A percentile compares a stretch with the other conserved stretches of the same genome.
phyloP scores from a whole-genome alignment of 441 rosid species.

The Jatropha podagrica region DNA sequence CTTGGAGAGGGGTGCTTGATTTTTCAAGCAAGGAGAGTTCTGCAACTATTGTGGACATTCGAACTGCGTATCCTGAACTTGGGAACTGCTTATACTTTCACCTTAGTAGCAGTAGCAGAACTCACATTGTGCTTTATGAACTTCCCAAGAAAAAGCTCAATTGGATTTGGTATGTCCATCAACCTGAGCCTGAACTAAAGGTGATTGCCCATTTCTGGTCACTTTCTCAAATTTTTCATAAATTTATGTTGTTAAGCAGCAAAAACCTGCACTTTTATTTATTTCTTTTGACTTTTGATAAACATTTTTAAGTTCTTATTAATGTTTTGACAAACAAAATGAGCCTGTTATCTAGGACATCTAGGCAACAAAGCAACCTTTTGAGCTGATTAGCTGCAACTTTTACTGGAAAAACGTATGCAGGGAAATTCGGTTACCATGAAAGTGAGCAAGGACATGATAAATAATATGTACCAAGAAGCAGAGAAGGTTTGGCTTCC shows the following conservation, averaged over 20 bases:
- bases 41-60: constrained; percentile 42
- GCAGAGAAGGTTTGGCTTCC: constrained; percentile 64
- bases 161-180: constrained; percentile 79
- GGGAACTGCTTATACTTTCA: constrained; percentile 72
- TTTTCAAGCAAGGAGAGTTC: constrained; percentile 56
- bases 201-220: constrained; percentile 28
- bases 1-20: constrained; percentile 78
- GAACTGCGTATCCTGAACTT: constrained; percentile 54
- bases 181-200: constrained; percentile 62
- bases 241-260: neutral
- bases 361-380: neutral
- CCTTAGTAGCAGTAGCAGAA: constrained; percentile 28
- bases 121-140: constrained; percentile 61
- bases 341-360: neutral
- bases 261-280: neutral
- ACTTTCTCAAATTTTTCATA: neutral
- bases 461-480: constrained; percentile 49
- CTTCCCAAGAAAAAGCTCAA: constrained; percentile 55
- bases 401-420: neutral
- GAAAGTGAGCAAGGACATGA: constrained; percentile 51
- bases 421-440: constrained; percentile 74
- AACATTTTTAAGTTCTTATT: neutral
- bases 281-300: neutral
- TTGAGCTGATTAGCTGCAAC: neutral
- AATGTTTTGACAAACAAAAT: neutral